Base-by-base conservation (phyloP, 495 filamentous ascomycete species). In the Penicillium manginii region DNA sequence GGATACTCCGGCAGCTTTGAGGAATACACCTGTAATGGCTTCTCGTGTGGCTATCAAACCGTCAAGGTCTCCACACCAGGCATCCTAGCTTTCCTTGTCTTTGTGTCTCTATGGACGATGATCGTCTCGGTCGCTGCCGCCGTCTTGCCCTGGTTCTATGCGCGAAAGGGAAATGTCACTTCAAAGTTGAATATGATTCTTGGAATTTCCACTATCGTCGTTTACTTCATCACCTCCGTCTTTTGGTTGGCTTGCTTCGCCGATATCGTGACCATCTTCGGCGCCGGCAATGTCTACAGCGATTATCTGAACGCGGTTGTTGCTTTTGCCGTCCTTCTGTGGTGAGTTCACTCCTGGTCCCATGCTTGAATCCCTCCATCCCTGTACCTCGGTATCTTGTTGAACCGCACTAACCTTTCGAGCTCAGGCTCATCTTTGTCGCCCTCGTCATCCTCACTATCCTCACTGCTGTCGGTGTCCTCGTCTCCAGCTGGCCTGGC, bases 171-270 rank as follows among this genome's bases (percentile, higher is more conserved):
- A 9, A 32, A 35, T 6, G 62, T 59, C 8, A 63, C 7, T 33
- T 18, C 49, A 10, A 66, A 59, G 54, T 42, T 69, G 29, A 74
- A 72, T 52, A 58, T 26, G 1, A 57, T 60, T 29, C 58, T 72
- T 17, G 65, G 65, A 11, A 48, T 67, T 10, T 37, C 9, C 3
- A 58, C 69, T 18, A 49, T 64, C 18, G 50, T 61, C 2, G n/a
- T 64, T 17, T 71, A 69, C 54, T 69, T 69, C 45, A 26, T 74
- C 31, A 74, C 65, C 8, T 67, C 63, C 59, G 65, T 72, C 17
- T 74, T 74, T 40, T 74, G 71, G 71, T 50, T 74, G 54, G 71
- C 69, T 11, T 45, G 57, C 31, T 74, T 74, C 47, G 71, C 71
- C 32, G 70, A 74, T 54, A 55, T 74, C 18, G 69, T 55, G 11